A percentile compares a stretch with the other conserved stretches of the same genome.
Evolutionary conservation across 2,329 filamentous ascomycete species (phyloP).

Genomic region (Alternaria ventricosa): DNA sequence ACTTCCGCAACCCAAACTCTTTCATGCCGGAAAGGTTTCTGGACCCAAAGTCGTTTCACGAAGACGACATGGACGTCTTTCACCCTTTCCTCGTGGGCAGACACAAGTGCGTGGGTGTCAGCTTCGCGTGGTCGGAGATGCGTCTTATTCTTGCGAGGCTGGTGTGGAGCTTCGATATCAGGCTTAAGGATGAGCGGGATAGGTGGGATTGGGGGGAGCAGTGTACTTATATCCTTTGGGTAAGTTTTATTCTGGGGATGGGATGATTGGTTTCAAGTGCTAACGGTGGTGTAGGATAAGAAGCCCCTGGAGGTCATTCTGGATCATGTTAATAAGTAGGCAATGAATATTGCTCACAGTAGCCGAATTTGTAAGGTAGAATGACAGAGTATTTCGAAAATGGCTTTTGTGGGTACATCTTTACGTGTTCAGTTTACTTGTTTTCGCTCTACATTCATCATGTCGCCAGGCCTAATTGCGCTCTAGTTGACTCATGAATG

Average conservation of each 20-base stretch:
- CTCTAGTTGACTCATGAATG: background rate
- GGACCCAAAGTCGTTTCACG: slow-evolving; percentile 8
- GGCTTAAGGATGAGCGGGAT: slow-evolving; percentile 11
- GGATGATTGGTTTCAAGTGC: background rate
- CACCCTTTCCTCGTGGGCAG: slow-evolving; percentile 39
- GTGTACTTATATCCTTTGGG: slow-evolving; percentile 32
- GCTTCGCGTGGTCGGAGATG: slow-evolving; percentile 42
- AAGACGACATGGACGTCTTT: slow-evolving; percentile 28
- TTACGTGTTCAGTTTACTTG: background rate
- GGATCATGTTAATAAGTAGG: background rate
- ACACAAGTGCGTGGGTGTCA: slow-evolving; percentile 37
- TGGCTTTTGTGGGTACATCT: background rate
- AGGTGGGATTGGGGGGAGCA: slow-evolving; percentile 34
- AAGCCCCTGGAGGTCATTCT: slow-evolving; percentile 2
- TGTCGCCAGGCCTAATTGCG: background rate
- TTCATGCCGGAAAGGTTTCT: slow-evolving; percentile 48
- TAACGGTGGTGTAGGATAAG: slow-evolving; percentile 1
- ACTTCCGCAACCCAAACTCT: slow-evolving; percentile 36
- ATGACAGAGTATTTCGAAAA: background rate
- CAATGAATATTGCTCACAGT: background rate
- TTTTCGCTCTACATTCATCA: background rate
- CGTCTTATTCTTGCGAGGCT: slow-evolving; percentile 49
- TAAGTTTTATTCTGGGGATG: background rate
- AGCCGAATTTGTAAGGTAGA: background rate
- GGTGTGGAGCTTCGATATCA: slow-evolving; percentile 49